Evolutionary conservation across 306 rosid genomes (phyloP).

Genomic region (Cercis canadensis): DNA sequence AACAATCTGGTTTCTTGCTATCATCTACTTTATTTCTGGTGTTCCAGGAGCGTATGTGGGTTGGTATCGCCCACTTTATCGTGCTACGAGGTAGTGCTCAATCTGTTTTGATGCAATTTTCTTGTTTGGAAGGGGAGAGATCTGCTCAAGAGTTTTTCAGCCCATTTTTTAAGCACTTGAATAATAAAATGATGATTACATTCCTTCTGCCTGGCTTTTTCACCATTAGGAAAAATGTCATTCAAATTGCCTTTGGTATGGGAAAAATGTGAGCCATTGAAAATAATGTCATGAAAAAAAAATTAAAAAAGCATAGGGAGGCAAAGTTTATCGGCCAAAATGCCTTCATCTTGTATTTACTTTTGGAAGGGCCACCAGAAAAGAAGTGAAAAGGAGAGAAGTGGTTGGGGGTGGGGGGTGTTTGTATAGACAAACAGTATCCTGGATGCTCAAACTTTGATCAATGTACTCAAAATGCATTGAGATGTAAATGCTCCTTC

Average conservation of each 20-base stretch:
- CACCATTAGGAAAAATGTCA: constrained; percentile 4
- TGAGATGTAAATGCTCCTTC: constrained; percentile 9
- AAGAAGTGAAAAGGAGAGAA: constrained; percentile 12
- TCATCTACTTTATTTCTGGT: constrained; percentile 74
- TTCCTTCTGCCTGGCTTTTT: constrained; percentile 5
- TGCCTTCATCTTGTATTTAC: neutral
- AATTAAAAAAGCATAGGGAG: constrained; percentile 7
- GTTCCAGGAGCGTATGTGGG: constrained; percentile 79
- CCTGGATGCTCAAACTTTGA: constrained; percentile 7
- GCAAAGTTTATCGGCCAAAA: constrained; percentile 11
- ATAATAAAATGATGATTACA: constrained; percentile 9
- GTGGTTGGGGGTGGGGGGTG: neutral
- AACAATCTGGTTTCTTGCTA: constrained; percentile 82
- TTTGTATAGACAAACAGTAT: constrained; percentile 5
- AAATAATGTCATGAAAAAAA: too few relatives aligned
- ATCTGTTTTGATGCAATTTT: constrained; percentile 24
- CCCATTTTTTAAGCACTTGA: constrained; percentile 23
- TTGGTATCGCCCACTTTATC: constrained; percentile 99
- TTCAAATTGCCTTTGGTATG: neutral
- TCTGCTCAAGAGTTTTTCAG: constrained; percentile 31
- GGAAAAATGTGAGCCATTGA: constrained; percentile 24
- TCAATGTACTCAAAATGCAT: constrained; percentile 20
- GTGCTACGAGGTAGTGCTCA: constrained; percentile 81
- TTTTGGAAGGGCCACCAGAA: constrained; percentile 4
- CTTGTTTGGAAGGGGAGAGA: constrained; percentile 28